A percentile compares a stretch with the other conserved stretches of the same genome.
phyloP scores from a whole-genome alignment of 441 rosid genomes.

The Rhodomyrtus psidioides region DNA sequence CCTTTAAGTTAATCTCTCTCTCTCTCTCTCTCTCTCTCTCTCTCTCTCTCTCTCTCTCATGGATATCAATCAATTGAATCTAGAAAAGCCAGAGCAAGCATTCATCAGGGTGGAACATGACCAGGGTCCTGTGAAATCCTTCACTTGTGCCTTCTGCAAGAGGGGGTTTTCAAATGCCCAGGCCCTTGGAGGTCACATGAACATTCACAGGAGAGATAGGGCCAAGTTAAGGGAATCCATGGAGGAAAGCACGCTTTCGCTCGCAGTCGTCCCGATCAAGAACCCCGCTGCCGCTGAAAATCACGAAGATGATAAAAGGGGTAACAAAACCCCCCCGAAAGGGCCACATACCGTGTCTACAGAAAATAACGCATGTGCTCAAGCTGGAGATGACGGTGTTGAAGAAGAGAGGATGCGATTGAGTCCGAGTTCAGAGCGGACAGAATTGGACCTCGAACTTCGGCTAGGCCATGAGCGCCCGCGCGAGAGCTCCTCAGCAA shows the following conservation, averaged over 20 bases:
- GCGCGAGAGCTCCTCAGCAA: neutral
- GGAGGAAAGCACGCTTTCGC: slow-evolving; percentile 18
- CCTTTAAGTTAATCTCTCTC: neutral
- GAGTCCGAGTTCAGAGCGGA: neutral
- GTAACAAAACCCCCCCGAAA: neutral
- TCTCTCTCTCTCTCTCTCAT: neutral
- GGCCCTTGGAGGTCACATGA: slow-evolving; percentile 43
- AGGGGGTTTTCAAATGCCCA: slow-evolving; percentile 33
- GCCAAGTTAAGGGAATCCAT: slow-evolving; percentile 25
- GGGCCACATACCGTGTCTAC: neutral
- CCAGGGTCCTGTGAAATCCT: slow-evolving; percentile 6
- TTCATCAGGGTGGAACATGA: neutral
- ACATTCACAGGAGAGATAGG: slow-evolving; percentile 32
- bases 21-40: neutral
- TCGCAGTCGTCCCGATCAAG: neutral
- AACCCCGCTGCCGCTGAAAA: neutral
- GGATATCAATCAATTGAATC: neutral
- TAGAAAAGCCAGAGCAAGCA: neutral
- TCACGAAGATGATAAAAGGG: neutral
- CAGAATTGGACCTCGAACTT: slow-evolving; percentile 30
- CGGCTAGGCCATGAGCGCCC: slow-evolving; percentile 30
- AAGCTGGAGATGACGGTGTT: neutral
- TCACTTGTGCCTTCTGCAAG: slow-evolving; percentile 27
- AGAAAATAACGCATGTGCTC: slow-evolving; percentile 1
- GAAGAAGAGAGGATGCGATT: neutral